Evolutionary conservation across 2,329 filamentous ascomycete genomes (phyloP), one percentile per base, ranked within the genome.

Genomic region (Blastomyces parvus): DNA sequence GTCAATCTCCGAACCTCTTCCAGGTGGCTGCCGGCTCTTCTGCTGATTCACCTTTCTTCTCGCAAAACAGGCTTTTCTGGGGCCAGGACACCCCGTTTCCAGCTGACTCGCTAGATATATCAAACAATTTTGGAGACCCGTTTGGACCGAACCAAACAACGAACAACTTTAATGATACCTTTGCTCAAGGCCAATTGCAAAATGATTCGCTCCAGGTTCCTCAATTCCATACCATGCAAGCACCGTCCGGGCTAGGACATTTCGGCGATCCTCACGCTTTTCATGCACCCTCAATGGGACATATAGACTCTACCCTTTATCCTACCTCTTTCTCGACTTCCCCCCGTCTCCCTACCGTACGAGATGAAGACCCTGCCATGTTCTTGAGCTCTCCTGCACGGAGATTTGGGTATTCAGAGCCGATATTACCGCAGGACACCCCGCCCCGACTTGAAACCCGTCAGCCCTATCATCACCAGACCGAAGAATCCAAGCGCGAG

Each of bases 1-100:
- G 85, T 36, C 83, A 84, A 61, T 84, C 84, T 2, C 83, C 83
- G 6, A 82, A 84, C 64, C 74, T 84, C 64, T 82, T 84, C 66
- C 80, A 81, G 52, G 78, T 83, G 65, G 75, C 76, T 30, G 78
- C 80, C 48, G 71, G 79, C n/a, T 82, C 80, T 30, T 79, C 82
- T 11, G 78, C 81, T 59, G 80, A 82, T 11, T 83, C 83, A n/a
- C 83, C 84, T 33, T 78, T 81, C 59, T 81, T 83, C 66, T 80
- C 83, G 40, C 83, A 85, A 61, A 76, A 81, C 48, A 77, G 79
- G 60, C 71, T 83, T 25, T 79, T 83, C 63, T 81, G 79, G 78
- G 79, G 81, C 56, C 71, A 78, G 61, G 73, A 74, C 40, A 71
- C 75, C 3, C 74, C 69, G 14, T 68, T 69, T 27, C 68, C 68